Evolutionary conservation across 148 eudicot genomes (phyloP).

Genomic region (Rhododendron ovatum): DNA sequence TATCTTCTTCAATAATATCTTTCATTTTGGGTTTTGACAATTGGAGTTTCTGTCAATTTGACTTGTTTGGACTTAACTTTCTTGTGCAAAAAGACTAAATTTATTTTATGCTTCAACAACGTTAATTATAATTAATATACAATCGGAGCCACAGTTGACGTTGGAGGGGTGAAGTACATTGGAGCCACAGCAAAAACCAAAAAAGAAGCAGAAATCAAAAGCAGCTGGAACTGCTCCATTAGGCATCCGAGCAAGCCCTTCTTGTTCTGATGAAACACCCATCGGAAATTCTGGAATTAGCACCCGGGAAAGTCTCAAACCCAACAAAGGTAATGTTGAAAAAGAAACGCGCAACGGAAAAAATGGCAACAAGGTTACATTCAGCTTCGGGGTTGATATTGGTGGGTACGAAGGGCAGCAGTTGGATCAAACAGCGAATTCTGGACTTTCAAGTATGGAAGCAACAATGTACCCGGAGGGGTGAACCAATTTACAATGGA

Average conservation of each 20-base stretch:
- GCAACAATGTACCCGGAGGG: not conserved
- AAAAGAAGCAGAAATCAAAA: conserved; percentile 87
- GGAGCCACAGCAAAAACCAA: conserved; percentile 70
- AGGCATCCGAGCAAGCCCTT: conserved; percentile 51
- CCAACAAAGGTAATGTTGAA: conserved; percentile 40
- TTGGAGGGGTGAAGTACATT: conserved; percentile 73
- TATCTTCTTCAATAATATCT: too few relatives aligned
- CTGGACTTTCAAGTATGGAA: not conserved
- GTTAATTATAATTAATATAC: too few relatives aligned
- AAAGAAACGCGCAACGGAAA: conserved; percentile 26
- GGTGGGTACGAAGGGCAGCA: too few relatives aligned
- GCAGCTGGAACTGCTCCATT: conserved; percentile 91
- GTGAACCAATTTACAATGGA: not conserved
- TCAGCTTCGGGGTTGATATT: too few relatives aligned
- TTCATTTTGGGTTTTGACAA: too few relatives aligned
- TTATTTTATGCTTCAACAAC: too few relatives aligned
- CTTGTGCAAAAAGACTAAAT: too few relatives aligned
- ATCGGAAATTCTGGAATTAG: conserved; percentile 9
- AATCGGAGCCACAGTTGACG: conserved; percentile 34
- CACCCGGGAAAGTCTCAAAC: conserved; percentile 33
- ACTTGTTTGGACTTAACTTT: too few relatives aligned
- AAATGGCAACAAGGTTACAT: conserved; percentile 1
- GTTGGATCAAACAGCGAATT: not conserved
- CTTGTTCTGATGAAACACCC: conserved; percentile 13
- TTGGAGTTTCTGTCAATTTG: too few relatives aligned